Base-by-base conservation (phyloP, 2,329 filamentous ascomycete species). In the Atkinsonella hypoxylon region DNA sequence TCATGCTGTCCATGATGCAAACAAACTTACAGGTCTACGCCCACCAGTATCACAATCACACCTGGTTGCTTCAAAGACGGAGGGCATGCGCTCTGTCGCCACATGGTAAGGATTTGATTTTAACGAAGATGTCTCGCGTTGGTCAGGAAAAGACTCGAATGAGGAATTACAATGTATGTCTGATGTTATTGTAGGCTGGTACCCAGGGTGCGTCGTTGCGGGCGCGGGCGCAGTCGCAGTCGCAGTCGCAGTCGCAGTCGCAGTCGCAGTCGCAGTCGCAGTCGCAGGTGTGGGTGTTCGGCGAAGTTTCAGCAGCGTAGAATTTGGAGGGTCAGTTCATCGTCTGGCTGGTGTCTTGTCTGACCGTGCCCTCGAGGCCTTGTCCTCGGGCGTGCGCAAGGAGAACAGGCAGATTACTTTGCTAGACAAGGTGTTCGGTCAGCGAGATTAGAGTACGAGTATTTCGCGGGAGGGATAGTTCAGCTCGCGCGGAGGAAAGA, bases 131-230 rank as follows among this genome's bases (percentile, higher is more conserved):
- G 32, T 38, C 34, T 10, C 26, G 15, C 45, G 31, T 18, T 32
- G 38, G 45, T 18, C 50, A 43, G 38, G 44, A 20, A 46, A 12
- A 22, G 47, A 39, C 15, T 48, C 40, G 31, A 52, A 50, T 22
- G 34, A 50, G 50, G 36, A 47, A 52, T 40, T 45, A 34, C 46
- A 15, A 43, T 48, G 45, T 52, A 54, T 49, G 52, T 49, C 49
- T 51, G 50, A 52, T 48, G 51, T 41, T 39, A 3, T 18, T 26
- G 46, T 31, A 50, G 26, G 26, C 26, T 26, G 26, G 51, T 43
- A n/a, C n/a, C n/a, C n/a, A n/a, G 47, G 36, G 45, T 52, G 44
- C 45, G 41, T 43, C 22, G 31, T 40, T 46, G 47, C 50, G 50
- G 50, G 50, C 45, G 39, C 45, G 30, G 38, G 11, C 26, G 17